A percentile compares a stretch with the other conserved stretches of the same genome.
Evolutionary conservation across 345 rosid species (phyloP).

Genomic region (Hevea brasiliensis): DNA sequence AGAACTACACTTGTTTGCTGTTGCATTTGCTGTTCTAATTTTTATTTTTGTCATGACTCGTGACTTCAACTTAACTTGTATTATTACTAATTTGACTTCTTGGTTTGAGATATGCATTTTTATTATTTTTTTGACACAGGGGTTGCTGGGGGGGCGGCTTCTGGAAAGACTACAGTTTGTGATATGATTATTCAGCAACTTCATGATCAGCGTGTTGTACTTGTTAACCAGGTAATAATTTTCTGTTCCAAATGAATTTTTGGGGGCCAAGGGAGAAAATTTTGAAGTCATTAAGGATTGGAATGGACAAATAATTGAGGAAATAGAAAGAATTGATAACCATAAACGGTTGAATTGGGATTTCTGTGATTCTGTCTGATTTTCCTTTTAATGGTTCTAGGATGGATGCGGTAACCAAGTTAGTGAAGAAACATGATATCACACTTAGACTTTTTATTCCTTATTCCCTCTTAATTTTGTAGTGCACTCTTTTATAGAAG

Average conservation of each 20-base stretch:
- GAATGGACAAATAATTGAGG: not conserved
- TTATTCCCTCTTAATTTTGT: not conserved
- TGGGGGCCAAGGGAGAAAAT: not conserved
- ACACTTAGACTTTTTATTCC: not conserved
- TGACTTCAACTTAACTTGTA: not conserved
- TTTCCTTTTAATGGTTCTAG: not conserved
- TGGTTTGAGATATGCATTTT: not conserved
- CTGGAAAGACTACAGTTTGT: constrained; percentile 97
- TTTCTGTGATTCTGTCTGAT: not conserved
- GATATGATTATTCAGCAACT: constrained; percentile 99
- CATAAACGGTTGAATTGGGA: not conserved
- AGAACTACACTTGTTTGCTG: not conserved
- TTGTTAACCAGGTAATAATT: constrained; percentile 76
- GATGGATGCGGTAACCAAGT: not conserved
- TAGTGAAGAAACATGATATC: not conserved
- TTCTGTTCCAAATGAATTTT: not conserved
- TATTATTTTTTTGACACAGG: constrained; percentile 40
- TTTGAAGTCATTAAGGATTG: no score
- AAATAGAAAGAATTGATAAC: not conserved
- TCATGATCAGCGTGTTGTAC: constrained; percentile 98
- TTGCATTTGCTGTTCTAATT: not conserved
- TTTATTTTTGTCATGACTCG: no score
- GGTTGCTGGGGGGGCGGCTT: constrained; percentile 98
- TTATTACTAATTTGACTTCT: not conserved
- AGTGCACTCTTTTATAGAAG: not conserved